Evolutionary conservation across 2,329 filamentous ascomycete genomes (phyloP), one percentile per base, ranked within the genome.

Genomic region (Saccharata proteae): DNA sequence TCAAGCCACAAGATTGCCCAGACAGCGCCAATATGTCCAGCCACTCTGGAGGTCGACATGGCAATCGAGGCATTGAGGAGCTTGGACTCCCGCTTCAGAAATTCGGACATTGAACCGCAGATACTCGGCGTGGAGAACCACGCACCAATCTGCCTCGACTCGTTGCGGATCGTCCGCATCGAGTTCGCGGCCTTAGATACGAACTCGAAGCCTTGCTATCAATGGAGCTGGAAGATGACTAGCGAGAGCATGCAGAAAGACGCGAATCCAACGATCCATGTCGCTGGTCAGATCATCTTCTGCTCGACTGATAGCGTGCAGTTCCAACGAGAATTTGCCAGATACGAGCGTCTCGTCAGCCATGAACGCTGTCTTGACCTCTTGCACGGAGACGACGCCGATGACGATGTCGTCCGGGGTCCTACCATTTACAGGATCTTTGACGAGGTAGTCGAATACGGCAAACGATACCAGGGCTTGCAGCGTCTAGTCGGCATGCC

Each of bases 1-100:
- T 33, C 42, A 0, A 54, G 52, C 6, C 62, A 69, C 35, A 24
- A 58, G 3, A 57, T 63, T 25, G 54, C 51, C 19, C 35, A 52
- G 18, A 54, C 57, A 1, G 59, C 56, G 0, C 47, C 59, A 7
- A 21, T 57, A 8, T 53, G 47, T 18, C 62, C 64, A 0, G 52
- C 45, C 0, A 62, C 55, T 0, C 32, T 65, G 0, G 34, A 62
- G 29, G 16, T 65, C 1, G 54, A 52, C 10, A 43, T 57, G 8
- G 46, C 40, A 4, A 41, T 55, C 11, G 46, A 54, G 19, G 47
- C 51, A 1, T 26, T 61, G 0, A 29, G 37, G 2, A 58, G 45
- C 30, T 32, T 64, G 2, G 35, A 40, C 9, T 39, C 49, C 1
- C 43, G 54, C 3, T 43, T 36, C 14, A 16, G n/a, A 11, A 21